Evolutionary conservation across 2,329 filamentous ascomycete genomes (phyloP), one percentile per base, ranked within the genome.

Genomic region (Sporothrix pseudoabietina): DNA sequence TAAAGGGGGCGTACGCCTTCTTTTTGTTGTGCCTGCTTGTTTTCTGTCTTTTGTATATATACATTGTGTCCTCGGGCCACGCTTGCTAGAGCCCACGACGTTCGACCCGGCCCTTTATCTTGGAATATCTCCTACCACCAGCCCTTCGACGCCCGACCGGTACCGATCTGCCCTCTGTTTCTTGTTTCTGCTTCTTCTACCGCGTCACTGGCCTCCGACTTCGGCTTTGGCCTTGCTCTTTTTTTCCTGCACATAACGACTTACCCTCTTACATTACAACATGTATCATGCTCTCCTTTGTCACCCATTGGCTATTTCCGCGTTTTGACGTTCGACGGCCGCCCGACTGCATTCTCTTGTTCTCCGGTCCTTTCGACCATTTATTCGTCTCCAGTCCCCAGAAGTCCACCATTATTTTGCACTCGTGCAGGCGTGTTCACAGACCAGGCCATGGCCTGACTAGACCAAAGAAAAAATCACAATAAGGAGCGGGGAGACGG

Each of bases 1-100:
- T 91, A 66, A 57, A 52, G 61, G 35, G 41, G 63, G 49, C 19
- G 6, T 35, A 10, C 3, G 49, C 26, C 7, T 14, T 6, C n/a
- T 54, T 26, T 47, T n/a, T 61, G 32, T 9, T n/a, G 32, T 7
- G 12, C 26, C 4, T 12, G 7, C 26, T 22, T n/a, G 26, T 9
- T 30, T 61, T 39, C 52, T 41, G 35, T 14, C 22, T 47, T 30
- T 14, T 59, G 52, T 66, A 65, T 55, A 72, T 66, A 66, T 63
- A 57, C 26, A 8, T 30, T 30, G 59, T 30, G 30, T 65, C 32
- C 14, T 32, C 41, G 59, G 19, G n/a, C 59, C 39, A 10, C 32
- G 59, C 7, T 35, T 26, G 39, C 59, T 35, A 4, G 32, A 12
- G 57, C 39, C 16, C 22, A 8, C 39, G 12, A 14, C 61, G 12